These are phyloP conservation scores for Saitozyma sp. DNA, from an alignment of 768 basidiomycete genomes.

Conservation along the genomic window DNA sequence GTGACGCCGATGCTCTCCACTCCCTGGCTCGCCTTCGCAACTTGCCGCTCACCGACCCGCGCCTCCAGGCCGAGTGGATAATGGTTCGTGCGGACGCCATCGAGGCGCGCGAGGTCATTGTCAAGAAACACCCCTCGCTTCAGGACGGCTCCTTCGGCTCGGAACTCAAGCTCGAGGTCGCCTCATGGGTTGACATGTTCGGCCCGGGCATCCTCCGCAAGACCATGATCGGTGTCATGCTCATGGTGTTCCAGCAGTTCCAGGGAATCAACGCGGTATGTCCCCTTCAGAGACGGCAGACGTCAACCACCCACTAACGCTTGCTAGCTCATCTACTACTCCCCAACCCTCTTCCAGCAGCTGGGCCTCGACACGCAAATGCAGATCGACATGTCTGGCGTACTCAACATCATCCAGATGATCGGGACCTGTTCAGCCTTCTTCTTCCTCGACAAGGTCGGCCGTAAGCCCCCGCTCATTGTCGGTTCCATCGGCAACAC, in stretches of 20 bases:
- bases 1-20: constrained; percentile 18
- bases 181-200: too few relatives aligned
- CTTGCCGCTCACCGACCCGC: constrained; percentile 8
- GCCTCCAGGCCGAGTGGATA: constrained; percentile 28
- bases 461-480: constrained; percentile 16
- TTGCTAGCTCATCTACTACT: constrained; percentile 7
- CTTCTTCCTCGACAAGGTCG: constrained; percentile 13
- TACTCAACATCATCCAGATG: constrained; percentile 23
- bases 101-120: too few relatives aligned
- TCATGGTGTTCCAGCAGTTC: constrained; percentile 35
- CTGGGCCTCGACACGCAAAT: constrained; percentile 16
- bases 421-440: constrained; percentile 9
- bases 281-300: not conserved
- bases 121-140: not conserved
- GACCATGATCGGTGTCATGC: constrained; percentile 12
- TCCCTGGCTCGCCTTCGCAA: constrained; percentile 16
- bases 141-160: constrained; percentile 1
- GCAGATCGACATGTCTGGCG: constrained; percentile 13
- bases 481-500: constrained; percentile 56
- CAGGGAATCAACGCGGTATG: constrained; percentile 21
- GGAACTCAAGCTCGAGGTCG: too few relatives aligned
- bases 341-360: constrained; percentile 8
- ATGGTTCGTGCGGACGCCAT: constrained; percentile 15
- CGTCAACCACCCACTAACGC: too few relatives aligned
- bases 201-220: too few relatives aligned